Evolutionary conservation across 2,329 filamentous ascomycete genomes (phyloP).

Genomic region (Magnaporthales sp.): DNA sequence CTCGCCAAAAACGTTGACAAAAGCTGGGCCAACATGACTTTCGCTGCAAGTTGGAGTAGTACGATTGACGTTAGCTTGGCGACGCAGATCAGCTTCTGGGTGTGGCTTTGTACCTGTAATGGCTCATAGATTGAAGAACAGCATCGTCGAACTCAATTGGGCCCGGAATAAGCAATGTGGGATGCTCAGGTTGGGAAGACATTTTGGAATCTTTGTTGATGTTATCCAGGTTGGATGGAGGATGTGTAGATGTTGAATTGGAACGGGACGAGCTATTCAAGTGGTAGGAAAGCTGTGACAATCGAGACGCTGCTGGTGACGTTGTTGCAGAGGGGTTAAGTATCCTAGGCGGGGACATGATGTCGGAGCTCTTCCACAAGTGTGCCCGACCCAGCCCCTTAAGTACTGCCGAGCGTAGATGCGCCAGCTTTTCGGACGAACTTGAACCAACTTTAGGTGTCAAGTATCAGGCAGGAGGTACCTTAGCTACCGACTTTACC

Average conservation of each 20-base stretch:
- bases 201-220: constrained; percentile 29
- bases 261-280: constrained; percentile 17
- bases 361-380: constrained; percentile 1
- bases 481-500: background rate
- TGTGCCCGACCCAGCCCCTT: constrained; percentile 4
- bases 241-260: constrained; percentile 19
- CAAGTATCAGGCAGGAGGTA: background rate
- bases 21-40: constrained; percentile 83
- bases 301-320: constrained; percentile 9
- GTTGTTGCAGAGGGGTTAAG: constrained; percentile 4
- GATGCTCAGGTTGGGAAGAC: constrained; percentile 53
- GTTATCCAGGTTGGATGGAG: constrained; percentile 8
- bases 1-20: constrained; percentile 87
- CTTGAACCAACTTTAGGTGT: background rate
- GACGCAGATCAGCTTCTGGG: background rate
- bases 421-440: constrained; percentile 6
- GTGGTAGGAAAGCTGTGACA: constrained; percentile 20
- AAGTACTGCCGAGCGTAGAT: constrained; percentile 3
- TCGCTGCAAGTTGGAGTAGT: constrained; percentile 47
- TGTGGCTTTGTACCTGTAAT: constrained; percentile 59
- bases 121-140: constrained; percentile 88
- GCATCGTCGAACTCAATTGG: constrained; percentile 99
- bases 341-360: constrained; percentile 5
- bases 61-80: constrained; percentile 2
- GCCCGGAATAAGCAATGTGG: constrained; percentile 86